Conservation (phyloP, 2,329 filamentous ascomycete genomes). For the Xylariaceae sp. region DNA sequence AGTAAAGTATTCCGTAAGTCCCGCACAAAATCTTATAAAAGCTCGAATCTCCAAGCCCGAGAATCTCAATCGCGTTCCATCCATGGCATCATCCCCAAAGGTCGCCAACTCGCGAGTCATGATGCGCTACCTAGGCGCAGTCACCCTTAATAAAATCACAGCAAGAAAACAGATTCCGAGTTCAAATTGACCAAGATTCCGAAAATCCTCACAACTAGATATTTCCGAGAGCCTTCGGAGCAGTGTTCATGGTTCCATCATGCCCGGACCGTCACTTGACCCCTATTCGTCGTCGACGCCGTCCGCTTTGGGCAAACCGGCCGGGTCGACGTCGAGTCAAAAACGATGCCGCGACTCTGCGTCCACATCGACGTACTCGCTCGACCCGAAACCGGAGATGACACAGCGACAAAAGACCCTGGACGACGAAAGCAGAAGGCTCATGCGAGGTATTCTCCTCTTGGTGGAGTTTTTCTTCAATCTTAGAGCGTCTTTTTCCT, state of each 20-base stretch:
- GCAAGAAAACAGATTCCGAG: too few relatives aligned
- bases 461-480: neutral
- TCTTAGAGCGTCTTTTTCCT: neutral
- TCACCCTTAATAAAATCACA: too few relatives aligned
- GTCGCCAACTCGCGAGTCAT: too few relatives aligned
- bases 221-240: neutral
- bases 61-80: too few relatives aligned
- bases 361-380: slow-evolving; percentile 16
- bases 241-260: slow-evolving; percentile 6
- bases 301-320: slow-evolving; percentile 1
- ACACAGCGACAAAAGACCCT: slow-evolving; percentile 5
- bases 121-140: too few relatives aligned
- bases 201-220: too few relatives aligned
- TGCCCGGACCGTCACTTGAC: slow-evolving; percentile 11
- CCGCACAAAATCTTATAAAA: too few relatives aligned
- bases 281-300: neutral
- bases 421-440: slow-evolving; percentile 8
- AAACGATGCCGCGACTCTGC: slow-evolving; percentile 13
- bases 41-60: too few relatives aligned
- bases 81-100: too few relatives aligned
- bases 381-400: slow-evolving; percentile 11
- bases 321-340: neutral
- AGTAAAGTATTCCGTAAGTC: too few relatives aligned
- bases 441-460: slow-evolving; percentile 11
- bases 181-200: too few relatives aligned